A percentile compares a stretch with the other conserved stretches of the same genome.
These are phyloP conservation scores for Porogramme epimiltina DNA, from an alignment of 1,284 basidiomycete genomes.

Conservation along the genomic window DNA sequence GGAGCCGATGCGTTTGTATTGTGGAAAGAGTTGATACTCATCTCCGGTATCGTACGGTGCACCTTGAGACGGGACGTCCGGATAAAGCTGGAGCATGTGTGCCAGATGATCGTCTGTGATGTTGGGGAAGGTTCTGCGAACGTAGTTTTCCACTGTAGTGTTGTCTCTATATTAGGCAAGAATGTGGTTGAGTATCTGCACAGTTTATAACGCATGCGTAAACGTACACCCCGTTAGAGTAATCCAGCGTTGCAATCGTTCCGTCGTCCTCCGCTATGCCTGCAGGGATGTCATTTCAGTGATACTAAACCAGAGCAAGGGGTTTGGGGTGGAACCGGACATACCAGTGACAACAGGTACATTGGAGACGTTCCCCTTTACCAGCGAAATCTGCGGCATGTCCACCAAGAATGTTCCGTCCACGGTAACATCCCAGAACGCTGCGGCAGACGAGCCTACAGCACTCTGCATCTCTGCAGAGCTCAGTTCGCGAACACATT, in stretches of 20 bases:
- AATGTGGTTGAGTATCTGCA: neutral
- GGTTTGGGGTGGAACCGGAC: neutral
- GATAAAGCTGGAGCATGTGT: conserved; percentile 43
- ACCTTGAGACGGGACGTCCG: conserved; percentile 47
- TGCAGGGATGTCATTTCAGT: conserved; percentile 1
- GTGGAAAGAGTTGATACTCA: conserved; percentile 44
- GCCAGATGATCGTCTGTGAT: neutral
- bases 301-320: too few relatives aligned
- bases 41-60: conserved; percentile 52
- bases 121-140: conserved; percentile 1
- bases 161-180: neutral
- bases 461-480: neutral
- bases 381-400: neutral
- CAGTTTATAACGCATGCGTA: too few relatives aligned
- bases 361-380: neutral
- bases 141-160: neutral
- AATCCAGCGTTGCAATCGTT: conserved; percentile 26
- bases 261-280: conserved; percentile 36
- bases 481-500: neutral
- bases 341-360: neutral
- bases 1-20: conserved; percentile 45
- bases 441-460: neutral
- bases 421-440: neutral
- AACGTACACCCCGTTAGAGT: conserved; percentile 16
- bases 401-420: neutral